These are phyloP conservation scores for Phytopythium delawarense DNA, from an alignment of 352 stramenopile genomes.

Conservation along the genomic window DNA sequence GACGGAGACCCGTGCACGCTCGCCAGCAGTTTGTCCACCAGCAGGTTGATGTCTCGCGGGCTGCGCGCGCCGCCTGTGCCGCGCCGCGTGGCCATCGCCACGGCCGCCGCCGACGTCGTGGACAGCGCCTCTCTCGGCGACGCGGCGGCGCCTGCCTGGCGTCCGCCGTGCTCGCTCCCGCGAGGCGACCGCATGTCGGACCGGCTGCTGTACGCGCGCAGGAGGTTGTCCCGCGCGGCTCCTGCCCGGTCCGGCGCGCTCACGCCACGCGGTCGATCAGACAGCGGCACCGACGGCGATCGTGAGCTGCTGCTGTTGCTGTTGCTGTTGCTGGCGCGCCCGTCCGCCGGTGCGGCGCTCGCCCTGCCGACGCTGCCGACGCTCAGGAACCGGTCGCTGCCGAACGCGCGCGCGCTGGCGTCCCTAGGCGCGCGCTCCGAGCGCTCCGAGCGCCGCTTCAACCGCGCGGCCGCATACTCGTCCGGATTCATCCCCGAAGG, in stretches of 20 bases:
- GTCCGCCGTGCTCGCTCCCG: not conserved
- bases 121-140: constrained; percentile 12
- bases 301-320: not conserved
- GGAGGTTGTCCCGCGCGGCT: not conserved
- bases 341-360: constrained; percentile 1
- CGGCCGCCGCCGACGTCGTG: constrained; percentile 20
- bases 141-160: not conserved
- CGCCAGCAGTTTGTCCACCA: constrained; percentile 50
- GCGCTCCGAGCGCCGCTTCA: constrained; percentile 40
- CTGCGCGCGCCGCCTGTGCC: constrained; percentile 18
- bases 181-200: not conserved
- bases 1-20: constrained; percentile 54
- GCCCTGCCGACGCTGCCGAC: not conserved
- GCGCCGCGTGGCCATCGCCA: constrained; percentile 27
- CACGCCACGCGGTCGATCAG: constrained; percentile 6
- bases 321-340: too few species aligned
- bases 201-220: constrained; percentile 5
- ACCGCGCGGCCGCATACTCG: constrained; percentile 27
- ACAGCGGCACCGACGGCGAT: not conserved
- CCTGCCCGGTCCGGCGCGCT: not conserved
- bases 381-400: not conserved
- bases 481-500: constrained; percentile 17
- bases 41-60: constrained; percentile 40
- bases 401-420: constrained; percentile 13
- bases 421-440: constrained; percentile 9